Conservation (phyloP, 2,329 filamentous ascomycete species). For the Colletotrichum orchidophilum region DNA sequence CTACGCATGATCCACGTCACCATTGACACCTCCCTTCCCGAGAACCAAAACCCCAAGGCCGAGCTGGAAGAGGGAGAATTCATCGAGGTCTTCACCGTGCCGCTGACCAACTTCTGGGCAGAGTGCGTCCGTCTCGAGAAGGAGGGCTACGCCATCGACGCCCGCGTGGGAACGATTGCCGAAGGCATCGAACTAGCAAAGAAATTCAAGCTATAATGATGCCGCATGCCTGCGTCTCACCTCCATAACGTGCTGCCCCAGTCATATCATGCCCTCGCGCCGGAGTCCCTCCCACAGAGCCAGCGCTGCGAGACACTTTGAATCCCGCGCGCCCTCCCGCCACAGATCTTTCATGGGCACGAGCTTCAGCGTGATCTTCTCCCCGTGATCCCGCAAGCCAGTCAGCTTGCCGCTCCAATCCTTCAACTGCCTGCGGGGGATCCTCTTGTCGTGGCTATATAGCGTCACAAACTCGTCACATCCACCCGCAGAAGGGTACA, state of each 20-base stretch:
- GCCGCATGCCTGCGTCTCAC: not conserved
- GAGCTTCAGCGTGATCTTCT: slow-evolving; percentile 70
- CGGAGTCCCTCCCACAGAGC: slow-evolving; percentile 67
- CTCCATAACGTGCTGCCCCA: too few species aligned
- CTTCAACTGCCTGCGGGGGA: slow-evolving; percentile 58
- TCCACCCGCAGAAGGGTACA: slow-evolving; percentile 67
- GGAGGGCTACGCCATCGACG: slow-evolving; percentile 82
- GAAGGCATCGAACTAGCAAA: slow-evolving; percentile 81
- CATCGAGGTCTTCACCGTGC: slow-evolving; percentile 80
- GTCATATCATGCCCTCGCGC: slow-evolving; percentile 54
- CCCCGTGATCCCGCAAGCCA: slow-evolving; percentile 65
- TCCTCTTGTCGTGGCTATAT: slow-evolving; percentile 63
- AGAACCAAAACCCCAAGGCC: slow-evolving; percentile 75
- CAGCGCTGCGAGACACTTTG: slow-evolving; percentile 67
- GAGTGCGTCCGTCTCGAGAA: slow-evolving; percentile 73
- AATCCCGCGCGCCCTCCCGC: slow-evolving; percentile 65
- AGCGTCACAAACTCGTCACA: slow-evolving; percentile 70
- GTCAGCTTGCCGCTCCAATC: slow-evolving; percentile 68
- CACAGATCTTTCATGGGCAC: slow-evolving; percentile 66
- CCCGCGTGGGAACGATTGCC: slow-evolving; percentile 78
- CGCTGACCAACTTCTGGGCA: slow-evolving; percentile 69
- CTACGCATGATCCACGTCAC: slow-evolving; percentile 76
- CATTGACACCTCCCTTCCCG: slow-evolving; percentile 74
- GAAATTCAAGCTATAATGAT: slow-evolving; percentile 53
- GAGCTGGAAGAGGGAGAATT: slow-evolving; percentile 83